Conservation (phyloP, 306 rosid species). For the Rosa chinensis region DNA sequence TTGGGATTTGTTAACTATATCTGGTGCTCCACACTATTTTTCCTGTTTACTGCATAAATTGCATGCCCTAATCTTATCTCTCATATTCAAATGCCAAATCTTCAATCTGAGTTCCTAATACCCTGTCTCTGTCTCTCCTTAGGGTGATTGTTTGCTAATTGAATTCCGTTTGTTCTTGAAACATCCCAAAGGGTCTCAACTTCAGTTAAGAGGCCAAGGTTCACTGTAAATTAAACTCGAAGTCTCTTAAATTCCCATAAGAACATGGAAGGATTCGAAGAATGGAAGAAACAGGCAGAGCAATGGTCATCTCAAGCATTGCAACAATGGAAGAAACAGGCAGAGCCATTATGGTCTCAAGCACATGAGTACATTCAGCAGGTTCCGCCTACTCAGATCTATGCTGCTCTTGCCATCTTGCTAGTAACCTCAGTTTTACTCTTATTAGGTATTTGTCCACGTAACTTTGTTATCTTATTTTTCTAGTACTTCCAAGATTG, state of each 20-base stretch:
- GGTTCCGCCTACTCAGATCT: slow-evolving; percentile 62
- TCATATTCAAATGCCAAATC: not conserved
- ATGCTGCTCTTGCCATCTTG: slow-evolving; percentile 50
- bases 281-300: slow-evolving; percentile 46
- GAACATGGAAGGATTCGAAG: slow-evolving; percentile 32
- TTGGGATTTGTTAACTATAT: not conserved
- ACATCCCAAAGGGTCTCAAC: not conserved
- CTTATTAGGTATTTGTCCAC: slow-evolving; percentile 34
- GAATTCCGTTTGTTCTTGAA: not conserved
- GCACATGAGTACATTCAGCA: slow-evolving; percentile 37
- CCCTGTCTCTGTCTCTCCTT: not conserved
- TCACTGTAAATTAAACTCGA: not conserved
- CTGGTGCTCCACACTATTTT: not conserved
- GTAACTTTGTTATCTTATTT: not conserved
- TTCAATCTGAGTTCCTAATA: not conserved
- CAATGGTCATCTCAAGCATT: slow-evolving; percentile 34
- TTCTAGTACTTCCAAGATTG: no score
- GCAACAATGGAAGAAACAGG: not conserved
- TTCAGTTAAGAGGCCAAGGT: slow-evolving; percentile 1
- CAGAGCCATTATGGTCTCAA: slow-evolving; percentile 1
- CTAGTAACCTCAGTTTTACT: slow-evolving; percentile 49
- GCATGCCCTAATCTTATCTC: not conserved
- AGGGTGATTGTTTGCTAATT: not conserved
- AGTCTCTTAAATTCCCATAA: not conserved
- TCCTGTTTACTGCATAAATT: not conserved